A percentile compares a stretch with the other conserved stretches of the same genome.
These are phyloP conservation scores for Nakaseomyces glabratus DNA, from an alignment of 1,139 yeast genomes.

Conservation along the genomic window DNA sequence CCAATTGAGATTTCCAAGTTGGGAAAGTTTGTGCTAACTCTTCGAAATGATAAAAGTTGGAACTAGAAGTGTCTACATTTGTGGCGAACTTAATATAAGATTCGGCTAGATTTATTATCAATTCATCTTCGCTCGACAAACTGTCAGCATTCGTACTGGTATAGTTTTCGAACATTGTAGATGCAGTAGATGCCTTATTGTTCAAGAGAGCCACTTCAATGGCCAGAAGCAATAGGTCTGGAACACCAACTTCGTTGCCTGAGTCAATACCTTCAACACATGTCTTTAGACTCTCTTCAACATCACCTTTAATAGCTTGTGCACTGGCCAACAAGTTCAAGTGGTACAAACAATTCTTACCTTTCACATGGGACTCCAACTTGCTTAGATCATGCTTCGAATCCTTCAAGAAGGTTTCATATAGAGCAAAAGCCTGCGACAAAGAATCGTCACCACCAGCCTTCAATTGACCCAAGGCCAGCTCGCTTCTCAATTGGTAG, in stretches of 20 bases:
- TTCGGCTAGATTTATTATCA: constrained; percentile 28
- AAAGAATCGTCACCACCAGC: constrained; percentile 8
- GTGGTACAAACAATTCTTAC: constrained; percentile 18
- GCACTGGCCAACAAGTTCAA: constrained; percentile 25
- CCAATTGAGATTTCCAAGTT: constrained; percentile 33
- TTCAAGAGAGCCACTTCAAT: constrained; percentile 25
- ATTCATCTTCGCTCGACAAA: constrained; percentile 30
- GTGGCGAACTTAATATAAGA: constrained; percentile 28
- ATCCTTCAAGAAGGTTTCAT: constrained; percentile 16
- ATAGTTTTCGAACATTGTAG: constrained; percentile 25
- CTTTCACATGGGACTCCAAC: constrained; percentile 14
- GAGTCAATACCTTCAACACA: constrained; percentile 25
- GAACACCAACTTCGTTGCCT: constrained; percentile 19
- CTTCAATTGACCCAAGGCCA: constrained; percentile 16
- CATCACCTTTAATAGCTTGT: constrained; percentile 21
- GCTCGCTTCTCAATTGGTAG: constrained; percentile 23
- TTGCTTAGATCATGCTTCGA: constrained; percentile 12
- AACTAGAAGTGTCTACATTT: constrained; percentile 25
- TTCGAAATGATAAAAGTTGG: constrained; percentile 31
- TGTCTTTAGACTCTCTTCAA: constrained; percentile 19
- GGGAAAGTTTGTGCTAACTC: constrained; percentile 32
- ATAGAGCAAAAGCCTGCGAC: constrained; percentile 18
- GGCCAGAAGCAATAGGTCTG: constrained; percentile 27
- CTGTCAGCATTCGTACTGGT: constrained; percentile 21
- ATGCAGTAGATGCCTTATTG: constrained; percentile 21